These are phyloP conservation scores for Otatea glauca DNA, from an alignment of 176 grass and related monocot genomes.

Conservation along the genomic window DNA sequence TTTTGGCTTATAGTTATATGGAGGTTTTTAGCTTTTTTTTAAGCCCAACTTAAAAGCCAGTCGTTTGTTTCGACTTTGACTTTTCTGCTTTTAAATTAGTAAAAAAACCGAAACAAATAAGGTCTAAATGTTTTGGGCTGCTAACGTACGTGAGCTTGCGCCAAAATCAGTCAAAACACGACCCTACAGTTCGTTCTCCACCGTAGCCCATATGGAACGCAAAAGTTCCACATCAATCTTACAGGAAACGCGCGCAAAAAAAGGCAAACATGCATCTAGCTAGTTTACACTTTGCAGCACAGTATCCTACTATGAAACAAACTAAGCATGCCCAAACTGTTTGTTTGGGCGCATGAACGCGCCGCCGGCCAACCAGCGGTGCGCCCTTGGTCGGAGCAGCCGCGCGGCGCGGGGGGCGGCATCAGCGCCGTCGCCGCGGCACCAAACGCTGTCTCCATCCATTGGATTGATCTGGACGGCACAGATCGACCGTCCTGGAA, in stretches of 20 bases:
- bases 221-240: background rate
- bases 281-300: background rate
- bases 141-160: background rate
- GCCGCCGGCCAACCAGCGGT: background rate
- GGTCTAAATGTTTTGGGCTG: background rate
- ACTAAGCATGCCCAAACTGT: background rate
- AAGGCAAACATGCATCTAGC: background rate
- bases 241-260: background rate
- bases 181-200: background rate
- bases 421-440: background rate
- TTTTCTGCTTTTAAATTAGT: no score
- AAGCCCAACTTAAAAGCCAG: no score
- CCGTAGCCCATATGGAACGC: background rate
- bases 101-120: no score
- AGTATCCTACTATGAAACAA: background rate
- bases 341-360: constrained; percentile 28
- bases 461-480: background rate
- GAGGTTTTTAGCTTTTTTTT: no score
- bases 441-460: constrained; percentile 40
- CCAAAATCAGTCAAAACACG: background rate
- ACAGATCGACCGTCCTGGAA: background rate
- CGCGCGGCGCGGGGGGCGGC: background rate
- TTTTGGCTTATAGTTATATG: no score
- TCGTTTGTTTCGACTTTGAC: no score
- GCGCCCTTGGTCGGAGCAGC: background rate